These are phyloP conservation scores for Ustilago trichophora DNA, from an alignment of 1,284 basidiomycete species.

Conservation along the genomic window DNA sequence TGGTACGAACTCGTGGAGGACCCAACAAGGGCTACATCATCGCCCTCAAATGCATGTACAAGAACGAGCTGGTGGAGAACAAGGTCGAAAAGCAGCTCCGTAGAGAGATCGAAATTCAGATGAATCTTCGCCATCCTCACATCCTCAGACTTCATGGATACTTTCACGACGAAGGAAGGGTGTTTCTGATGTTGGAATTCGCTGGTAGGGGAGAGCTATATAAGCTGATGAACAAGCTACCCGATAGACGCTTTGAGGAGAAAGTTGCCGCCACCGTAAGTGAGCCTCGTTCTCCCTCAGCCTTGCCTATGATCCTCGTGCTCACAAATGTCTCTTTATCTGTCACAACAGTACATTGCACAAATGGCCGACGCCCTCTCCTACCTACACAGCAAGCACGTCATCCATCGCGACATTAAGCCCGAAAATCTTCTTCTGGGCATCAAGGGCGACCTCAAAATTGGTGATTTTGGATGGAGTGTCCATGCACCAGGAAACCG, in stretches of 20 bases:
- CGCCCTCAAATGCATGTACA: constrained; percentile 96
- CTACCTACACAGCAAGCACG: constrained; percentile 94
- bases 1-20: constrained; percentile 84
- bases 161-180: constrained; percentile 97
- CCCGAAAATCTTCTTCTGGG: constrained; percentile 96
- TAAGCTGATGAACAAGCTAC: constrained; percentile 84
- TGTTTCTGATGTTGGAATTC: constrained; percentile 97
- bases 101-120: constrained; percentile 98
- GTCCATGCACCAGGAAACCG: constrained; percentile 94
- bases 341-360: constrained; percentile 92
- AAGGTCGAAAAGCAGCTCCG: constrained; percentile 79
- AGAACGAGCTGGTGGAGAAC: constrained; percentile 91
- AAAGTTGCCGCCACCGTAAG: constrained; percentile 76
- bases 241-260: constrained; percentile 81
- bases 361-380: constrained; percentile 97
- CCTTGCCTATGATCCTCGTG: too few species aligned
- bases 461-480: constrained; percentile 98
- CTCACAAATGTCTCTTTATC: too few species aligned
- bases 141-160: constrained; percentile 93
- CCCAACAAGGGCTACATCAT: constrained; percentile 77
- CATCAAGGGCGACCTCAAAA: constrained; percentile 95
- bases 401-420: constrained; percentile 99
- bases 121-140: constrained; percentile 94
- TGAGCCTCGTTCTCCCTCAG: too few species aligned
- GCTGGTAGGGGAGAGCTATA: constrained; percentile 95